phyloP scores from a whole-genome alignment of 73 alveolate genomes.

The Paramecium sexaurelia region DNA sequence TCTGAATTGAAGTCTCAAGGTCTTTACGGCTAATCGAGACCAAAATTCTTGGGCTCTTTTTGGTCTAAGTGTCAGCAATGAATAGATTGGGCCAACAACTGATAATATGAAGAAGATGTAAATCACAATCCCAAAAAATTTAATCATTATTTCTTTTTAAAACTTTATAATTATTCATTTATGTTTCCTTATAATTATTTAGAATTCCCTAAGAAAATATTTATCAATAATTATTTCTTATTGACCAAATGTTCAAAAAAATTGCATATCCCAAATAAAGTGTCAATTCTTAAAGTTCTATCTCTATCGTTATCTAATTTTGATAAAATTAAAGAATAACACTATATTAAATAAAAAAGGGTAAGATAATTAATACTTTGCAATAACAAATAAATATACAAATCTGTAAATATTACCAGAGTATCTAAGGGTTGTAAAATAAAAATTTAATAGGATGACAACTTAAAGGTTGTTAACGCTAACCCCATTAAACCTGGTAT shows the following conservation, averaged over 20 bases:
- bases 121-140: slow-evolving; percentile 20
- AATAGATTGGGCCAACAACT: slow-evolving; percentile 5
- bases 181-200: not conserved
- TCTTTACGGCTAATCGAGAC: not conserved
- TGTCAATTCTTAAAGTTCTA: no score
- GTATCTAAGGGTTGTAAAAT: no score
- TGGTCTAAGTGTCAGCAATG: not conserved
- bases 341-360: no score
- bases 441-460: no score
- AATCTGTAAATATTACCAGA: no score
- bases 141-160: not conserved
- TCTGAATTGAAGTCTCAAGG: not conserved
- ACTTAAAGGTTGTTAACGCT: no score
- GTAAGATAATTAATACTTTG: no score
- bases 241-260: not conserved
- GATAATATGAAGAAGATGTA: slow-evolving; percentile 43
- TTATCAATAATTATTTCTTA: not conserved
- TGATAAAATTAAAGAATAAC: no score
- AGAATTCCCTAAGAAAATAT: not conserved
- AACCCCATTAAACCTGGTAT: no score
- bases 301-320: no score
- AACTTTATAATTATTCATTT: not conserved
- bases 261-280: no score
- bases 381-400: no score
- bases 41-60: slow-evolving; percentile 24